Evolutionary conservation across 139 green algal species (phyloP), one percentile per base, ranked within the genome.

Genomic region (Prasinococcaceae sp.): DNA sequence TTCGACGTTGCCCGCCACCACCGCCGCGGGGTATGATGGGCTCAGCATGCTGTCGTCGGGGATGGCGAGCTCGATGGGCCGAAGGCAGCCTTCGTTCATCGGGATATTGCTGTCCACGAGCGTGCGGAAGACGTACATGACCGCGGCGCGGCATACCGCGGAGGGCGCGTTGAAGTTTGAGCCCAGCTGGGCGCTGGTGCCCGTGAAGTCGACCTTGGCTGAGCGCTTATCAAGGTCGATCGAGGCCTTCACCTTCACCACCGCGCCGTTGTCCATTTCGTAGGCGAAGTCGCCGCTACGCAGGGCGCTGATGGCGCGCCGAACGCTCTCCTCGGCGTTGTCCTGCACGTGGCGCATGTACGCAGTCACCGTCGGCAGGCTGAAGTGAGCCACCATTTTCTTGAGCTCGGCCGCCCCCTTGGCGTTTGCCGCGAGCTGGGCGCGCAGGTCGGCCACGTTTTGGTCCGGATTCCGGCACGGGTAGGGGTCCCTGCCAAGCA

Each of bases 1-100:
- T n/a, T 95, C 73, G 51, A 96, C 88, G 57, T 97, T 97, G 62
- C 89, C 89, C 29, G 88, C 89, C 24, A 96, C 88, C 41, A 96
- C 88, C 12, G 84, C 88, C 2, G 79, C 75, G 48, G 27, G 30
- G 3, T 70, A 47, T 6, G 41, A 68, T 4, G 67, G 82, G 25
- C 49, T 68, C 24, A 83, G 73, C 33, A 81, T 60, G 44, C 4
- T 66, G 53, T 54, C 58, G 23, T 42, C 49, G 4, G 81, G 81
- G 54, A 86, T 79, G 16, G 36, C 54, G 28, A 83, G 55, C 2
- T 32, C 58, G 23, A 80, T 53, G 1, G 69, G 73, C 5, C 39
- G 44, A 43, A 78, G 45, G 41, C 77, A 68, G 20, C 66, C 65
- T 47, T 60, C 47, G 32, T 63, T 53, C 5, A 54, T 38, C 10